Evolutionary conservation across 1,139 yeast species (phyloP), one percentile per base, ranked within the genome.

Genomic region (Debaryomyces sp.): DNA sequence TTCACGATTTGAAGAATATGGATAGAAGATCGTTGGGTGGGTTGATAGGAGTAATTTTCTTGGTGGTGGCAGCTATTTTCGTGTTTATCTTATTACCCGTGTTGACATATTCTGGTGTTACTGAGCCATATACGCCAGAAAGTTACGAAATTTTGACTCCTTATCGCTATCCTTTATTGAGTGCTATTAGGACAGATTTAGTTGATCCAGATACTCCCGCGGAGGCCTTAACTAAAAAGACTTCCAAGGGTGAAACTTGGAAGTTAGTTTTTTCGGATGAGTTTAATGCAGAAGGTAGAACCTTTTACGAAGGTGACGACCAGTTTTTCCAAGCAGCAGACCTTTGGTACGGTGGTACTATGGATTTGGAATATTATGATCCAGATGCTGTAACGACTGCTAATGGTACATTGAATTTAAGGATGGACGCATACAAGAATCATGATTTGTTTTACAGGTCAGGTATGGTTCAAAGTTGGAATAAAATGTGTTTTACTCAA

Each of bases 381-480:
- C 96, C 96, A 2, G 96, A 89, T 64, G 95, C 95, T 4, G 81
- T 73, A 2, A 74, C 82, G 6, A 89, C 96, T 1, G 74, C 66
- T 6, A 78, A 84, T 52, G 96, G 96, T 45, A 73, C 89, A 1
- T 68, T 88, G 40, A 70, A 71, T 42, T 60, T 89, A 12, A 74
- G 83, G 46, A 71, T 89, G 80, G 96, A 89, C 60, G 91, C 95
- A 4, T 85, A 70, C 62, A 71, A 80, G 54, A 87, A 84, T 62
- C 94, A 89, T 65, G 77, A 84, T 56, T 70, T 89, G 53, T 84
- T 79, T 61, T 89, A 89, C 67, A 77, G 96, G 52, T 85, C 94
- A 0, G 96, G 90, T 13, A 89, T 89, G 96, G 59, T 89, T 15
- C 96, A 89, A 67, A 72, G 83, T 36, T 89, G 96, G 96, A 89